phyloP scores from a whole-genome alignment of 1,139 yeast species.

The Blastobotrys petasosporus region DNA sequence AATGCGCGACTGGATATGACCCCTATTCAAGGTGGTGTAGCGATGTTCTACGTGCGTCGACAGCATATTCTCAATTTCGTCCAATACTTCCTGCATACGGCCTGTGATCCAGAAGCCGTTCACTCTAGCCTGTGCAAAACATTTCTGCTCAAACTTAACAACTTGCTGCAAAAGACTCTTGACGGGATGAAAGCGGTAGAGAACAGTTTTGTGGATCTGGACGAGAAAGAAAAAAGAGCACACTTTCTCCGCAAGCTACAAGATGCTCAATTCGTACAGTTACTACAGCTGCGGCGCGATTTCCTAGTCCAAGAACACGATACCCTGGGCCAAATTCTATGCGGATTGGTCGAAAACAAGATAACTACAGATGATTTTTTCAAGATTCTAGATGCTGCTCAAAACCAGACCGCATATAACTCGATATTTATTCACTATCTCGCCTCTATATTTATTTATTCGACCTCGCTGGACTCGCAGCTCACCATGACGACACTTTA shows the following conservation, averaged over 20 bases:
- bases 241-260: conserved; percentile 47
- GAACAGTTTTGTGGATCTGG: conserved; percentile 46
- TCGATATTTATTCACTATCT: conserved; percentile 55
- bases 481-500: conserved; percentile 12
- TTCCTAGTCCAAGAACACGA: conserved; percentile 67
- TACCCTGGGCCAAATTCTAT: conserved; percentile 55
- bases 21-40: conserved; percentile 61
- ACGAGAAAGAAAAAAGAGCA: conserved; percentile 63
- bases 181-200: conserved; percentile 55
- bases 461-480: conserved; percentile 18
- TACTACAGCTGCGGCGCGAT: conserved; percentile 53
- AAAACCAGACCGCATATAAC: conserved; percentile 45
- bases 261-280: conserved; percentile 47
- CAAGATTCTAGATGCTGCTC: conserved; percentile 32
- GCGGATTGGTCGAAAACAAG: conserved; percentile 19
- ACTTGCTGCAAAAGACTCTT: conserved; percentile 36
- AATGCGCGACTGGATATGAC: conserved; percentile 47
- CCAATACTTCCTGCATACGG: conserved; percentile 41
- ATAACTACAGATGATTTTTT: conserved; percentile 39
- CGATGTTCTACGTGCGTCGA: conserved; percentile 63
- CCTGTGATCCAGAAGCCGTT: conserved; percentile 13
- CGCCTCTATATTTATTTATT: conserved; percentile 44
- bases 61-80: conserved; percentile 67
- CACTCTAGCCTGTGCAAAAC: conserved; percentile 18
- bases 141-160: conserved; percentile 24